These are phyloP conservation scores for Escovopsis sp. DNA, from an alignment of 2,329 filamentous ascomycete species.

Conservation along the genomic window DNA sequence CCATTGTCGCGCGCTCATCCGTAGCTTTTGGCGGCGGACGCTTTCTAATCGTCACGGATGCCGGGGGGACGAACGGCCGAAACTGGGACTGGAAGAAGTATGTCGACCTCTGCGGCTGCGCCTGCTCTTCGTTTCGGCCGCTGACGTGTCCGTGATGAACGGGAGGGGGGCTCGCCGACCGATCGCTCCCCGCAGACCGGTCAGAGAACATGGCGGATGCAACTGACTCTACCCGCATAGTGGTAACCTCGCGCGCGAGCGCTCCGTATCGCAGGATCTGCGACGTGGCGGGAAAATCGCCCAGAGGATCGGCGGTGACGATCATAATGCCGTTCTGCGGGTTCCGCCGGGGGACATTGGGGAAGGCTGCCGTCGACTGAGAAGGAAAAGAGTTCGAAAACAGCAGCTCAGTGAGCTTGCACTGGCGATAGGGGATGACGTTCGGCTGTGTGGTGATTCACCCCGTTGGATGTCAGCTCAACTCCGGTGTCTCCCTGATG, in stretches of 20 bases:
- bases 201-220: constrained; percentile 49
- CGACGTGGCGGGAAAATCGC: constrained; percentile 92
- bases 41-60: constrained; percentile 20
- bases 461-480: constrained; percentile 8
- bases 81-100: constrained; percentile 14
- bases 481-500: too few relatives aligned
- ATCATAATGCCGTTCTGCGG: constrained; percentile 92
- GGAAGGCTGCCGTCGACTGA: constrained; percentile 24
- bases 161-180: constrained; percentile 14
- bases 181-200: constrained; percentile 11
- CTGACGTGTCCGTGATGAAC: constrained; percentile 5
- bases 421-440: constrained; percentile 65
- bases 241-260: constrained; percentile 80
- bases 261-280: constrained; percentile 93
- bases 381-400: constrained; percentile 82
- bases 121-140: too few relatives aligned
- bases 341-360: constrained; percentile 33
- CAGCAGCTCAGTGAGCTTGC: constrained; percentile 70
- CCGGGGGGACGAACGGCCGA: constrained; percentile 27
- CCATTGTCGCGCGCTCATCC: constrained; percentile 56
- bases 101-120: background rate
- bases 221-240: constrained; percentile 74
- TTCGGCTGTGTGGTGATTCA: constrained; percentile 39
- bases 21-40: constrained; percentile 22
- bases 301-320: constrained; percentile 80